A percentile compares a stretch with the other conserved stretches of the same genome.
Conservation (phyloP, 257 asterid genomes). For the Rubia yunnanensis region DNA sequence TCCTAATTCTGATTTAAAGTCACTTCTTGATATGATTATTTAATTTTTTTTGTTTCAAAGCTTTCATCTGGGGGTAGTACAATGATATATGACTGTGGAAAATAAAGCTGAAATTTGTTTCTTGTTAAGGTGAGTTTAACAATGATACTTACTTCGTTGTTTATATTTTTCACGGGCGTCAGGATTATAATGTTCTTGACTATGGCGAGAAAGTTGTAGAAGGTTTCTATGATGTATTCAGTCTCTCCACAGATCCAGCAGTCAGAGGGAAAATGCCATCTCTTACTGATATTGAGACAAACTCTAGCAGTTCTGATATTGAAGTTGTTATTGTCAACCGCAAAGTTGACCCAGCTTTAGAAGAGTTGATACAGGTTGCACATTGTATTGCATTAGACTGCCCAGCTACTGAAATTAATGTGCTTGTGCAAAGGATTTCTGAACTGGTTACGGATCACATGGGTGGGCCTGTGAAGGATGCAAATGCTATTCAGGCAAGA, state of each 20-base stretch:
- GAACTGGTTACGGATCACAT: constrained; percentile 90
- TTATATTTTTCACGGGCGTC: constrained; percentile 14
- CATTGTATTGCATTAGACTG: constrained; percentile 70
- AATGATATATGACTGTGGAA: neutral
- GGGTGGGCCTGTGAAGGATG: constrained; percentile 95
- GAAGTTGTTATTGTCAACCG: constrained; percentile 80
- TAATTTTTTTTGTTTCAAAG: neutral
- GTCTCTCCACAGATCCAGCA: constrained; percentile 53
- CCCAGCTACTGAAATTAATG: constrained; percentile 46
- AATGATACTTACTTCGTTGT: neutral
- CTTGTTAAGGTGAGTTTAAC: neutral
- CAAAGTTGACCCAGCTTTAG: constrained; percentile 76
- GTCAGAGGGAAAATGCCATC: constrained; percentile 87
- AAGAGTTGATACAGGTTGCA: constrained; percentile 85
- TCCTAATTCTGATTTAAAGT: neutral
- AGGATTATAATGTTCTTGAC: constrained; percentile 85
- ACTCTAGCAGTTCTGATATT: constrained; percentile 52
- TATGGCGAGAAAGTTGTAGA: constrained; percentile 86
- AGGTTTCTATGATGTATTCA: constrained; percentile 90
- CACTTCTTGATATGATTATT: neutral
- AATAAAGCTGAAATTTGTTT: neutral
- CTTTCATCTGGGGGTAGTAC: neutral
- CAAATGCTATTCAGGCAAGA: constrained; percentile 57
- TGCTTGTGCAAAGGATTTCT: constrained; percentile 74
- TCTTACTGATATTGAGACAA: constrained; percentile 73